A percentile compares a stretch with the other conserved stretches of the same genome.
Evolutionary conservation across 2,329 filamentous ascomycete genomes (phyloP).

Genomic region (Cordyceps javanica): DNA sequence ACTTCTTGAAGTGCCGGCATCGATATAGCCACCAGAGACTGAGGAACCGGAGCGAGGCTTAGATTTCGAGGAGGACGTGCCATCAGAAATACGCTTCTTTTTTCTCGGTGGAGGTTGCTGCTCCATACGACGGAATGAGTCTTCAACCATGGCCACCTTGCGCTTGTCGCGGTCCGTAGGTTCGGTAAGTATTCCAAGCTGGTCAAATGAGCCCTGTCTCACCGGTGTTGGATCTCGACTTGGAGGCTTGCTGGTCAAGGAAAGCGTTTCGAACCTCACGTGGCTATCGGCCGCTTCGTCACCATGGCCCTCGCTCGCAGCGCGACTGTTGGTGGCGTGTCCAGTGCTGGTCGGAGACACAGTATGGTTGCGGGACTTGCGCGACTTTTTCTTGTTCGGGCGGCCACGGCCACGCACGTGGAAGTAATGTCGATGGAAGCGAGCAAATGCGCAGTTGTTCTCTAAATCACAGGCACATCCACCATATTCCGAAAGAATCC

Average conservation of each 20-base stretch:
- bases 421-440: conserved; percentile 55
- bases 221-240: conserved; percentile 61
- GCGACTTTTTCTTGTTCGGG: conserved; percentile 42
- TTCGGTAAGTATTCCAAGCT: conserved; percentile 54
- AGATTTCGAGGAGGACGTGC: conserved; percentile 34
- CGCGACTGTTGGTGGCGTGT: conserved; percentile 56
- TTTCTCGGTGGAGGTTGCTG: conserved; percentile 51
- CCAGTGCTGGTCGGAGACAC: conserved; percentile 58
- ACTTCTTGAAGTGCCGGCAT: conserved; percentile 47
- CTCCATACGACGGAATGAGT: conserved; percentile 57
- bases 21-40: conserved; percentile 38
- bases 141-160: conserved; percentile 60
- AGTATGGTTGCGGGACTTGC: conserved; percentile 49
- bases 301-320: conserved; percentile 54
- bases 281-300: conserved; percentile 53
- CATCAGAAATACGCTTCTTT: conserved; percentile 58
- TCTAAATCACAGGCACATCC: conserved; percentile 69
- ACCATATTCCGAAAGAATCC: conserved; percentile 69
- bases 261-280: conserved; percentile 36
- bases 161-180: conserved; percentile 61
- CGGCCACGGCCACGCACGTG: conserved; percentile 37
- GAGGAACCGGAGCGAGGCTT: conserved; percentile 34
- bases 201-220: conserved; percentile 54
- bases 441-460: conserved; percentile 56
- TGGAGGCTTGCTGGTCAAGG: conserved; percentile 57